Evolutionary conservation across 129 eudicot genomes (phyloP).

Genomic region (Sambucus nigra): DNA sequence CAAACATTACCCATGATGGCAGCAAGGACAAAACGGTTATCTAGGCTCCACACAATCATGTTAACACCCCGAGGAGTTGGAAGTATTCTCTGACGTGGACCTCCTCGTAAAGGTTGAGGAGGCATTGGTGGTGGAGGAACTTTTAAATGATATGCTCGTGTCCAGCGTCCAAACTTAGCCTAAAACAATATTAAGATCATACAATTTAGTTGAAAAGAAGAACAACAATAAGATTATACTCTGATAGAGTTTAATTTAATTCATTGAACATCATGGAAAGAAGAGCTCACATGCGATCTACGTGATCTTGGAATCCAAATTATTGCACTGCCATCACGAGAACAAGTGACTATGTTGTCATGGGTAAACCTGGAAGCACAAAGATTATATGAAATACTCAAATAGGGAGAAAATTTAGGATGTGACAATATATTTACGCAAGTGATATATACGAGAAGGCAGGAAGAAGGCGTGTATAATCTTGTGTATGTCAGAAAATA

Average conservation of each 20-base stretch:
- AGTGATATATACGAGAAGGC: not conserved
- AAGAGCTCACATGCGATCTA: constrained; percentile 81
- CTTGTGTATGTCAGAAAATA: constrained; percentile 1
- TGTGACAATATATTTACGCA: not conserved
- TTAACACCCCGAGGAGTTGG: constrained; percentile 99
- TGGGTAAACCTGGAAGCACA: constrained; percentile 66
- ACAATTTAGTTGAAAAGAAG: constrained; percentile 1
- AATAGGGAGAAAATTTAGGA: not conserved
- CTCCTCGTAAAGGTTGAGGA: constrained; percentile 86
- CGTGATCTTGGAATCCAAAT: constrained; percentile 97
- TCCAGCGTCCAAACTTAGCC: constrained; percentile 94
- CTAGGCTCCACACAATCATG: constrained; percentile 97
- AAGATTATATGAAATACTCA: not conserved
- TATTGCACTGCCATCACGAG: constrained; percentile 99
- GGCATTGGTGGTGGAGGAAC: constrained; percentile 96
- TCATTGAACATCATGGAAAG: not conserved
- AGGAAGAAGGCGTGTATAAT: not conserved
- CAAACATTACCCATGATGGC: constrained; percentile 84
- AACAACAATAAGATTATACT: not conserved
- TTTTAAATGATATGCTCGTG: constrained; percentile 82
- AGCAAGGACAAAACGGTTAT: constrained; percentile 97
- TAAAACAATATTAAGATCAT: constrained; percentile 19
- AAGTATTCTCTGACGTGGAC: constrained; percentile 87
- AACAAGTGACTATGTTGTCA: constrained; percentile 96
- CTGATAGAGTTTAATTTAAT: not conserved